phyloP scores from a whole-genome alignment of 345 rosid genomes.

The Arabidopsis arenosa region DNA sequence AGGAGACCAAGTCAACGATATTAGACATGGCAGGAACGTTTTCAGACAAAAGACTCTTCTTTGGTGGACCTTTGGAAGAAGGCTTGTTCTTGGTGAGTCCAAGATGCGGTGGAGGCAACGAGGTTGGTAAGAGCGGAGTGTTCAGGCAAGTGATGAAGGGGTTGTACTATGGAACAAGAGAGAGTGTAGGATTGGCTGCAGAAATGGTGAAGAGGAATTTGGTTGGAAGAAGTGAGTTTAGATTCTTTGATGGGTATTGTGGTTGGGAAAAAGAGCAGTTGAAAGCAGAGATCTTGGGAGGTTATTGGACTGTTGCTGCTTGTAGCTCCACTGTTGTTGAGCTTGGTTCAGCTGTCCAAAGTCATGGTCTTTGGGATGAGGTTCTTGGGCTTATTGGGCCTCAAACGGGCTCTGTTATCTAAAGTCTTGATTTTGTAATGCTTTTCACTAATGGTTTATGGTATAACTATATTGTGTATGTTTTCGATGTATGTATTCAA shows the following conservation, averaged over 20 bases:
- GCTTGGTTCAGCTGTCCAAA: conserved; percentile 47
- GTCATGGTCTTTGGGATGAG: conserved; percentile 79
- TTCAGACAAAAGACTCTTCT: conserved; percentile 67
- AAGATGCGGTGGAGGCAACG: conserved; percentile 45
- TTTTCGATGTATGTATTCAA: conserved; percentile 15
- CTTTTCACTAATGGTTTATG: conserved; percentile 14
- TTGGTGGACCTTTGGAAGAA: conserved; percentile 93
- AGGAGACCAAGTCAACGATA: conserved; percentile 65
- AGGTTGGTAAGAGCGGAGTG: conserved; percentile 59
- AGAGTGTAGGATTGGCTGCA: conserved; percentile 79
- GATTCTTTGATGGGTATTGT: conserved; percentile 88
- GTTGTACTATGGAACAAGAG: conserved; percentile 76
- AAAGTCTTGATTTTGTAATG: conserved; percentile 13
- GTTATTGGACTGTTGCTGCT: conserved; percentile 84
- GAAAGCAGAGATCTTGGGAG: conserved; percentile 78
- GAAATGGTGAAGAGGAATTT: conserved; percentile 78
- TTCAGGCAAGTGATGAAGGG: conserved; percentile 81
- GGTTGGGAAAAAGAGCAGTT: conserved; percentile 86
- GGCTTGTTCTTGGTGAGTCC: conserved; percentile 73
- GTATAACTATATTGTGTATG: conserved; percentile 14
- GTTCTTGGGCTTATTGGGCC: conserved; percentile 67
- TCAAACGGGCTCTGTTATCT: conserved; percentile 53
- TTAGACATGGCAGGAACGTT: conserved; percentile 66
- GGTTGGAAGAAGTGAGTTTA: conserved; percentile 68
- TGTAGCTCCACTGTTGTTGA: conserved; percentile 80